phyloP scores from a whole-genome alignment of 208 protist species.

The Trypanosoma congolense region DNA sequence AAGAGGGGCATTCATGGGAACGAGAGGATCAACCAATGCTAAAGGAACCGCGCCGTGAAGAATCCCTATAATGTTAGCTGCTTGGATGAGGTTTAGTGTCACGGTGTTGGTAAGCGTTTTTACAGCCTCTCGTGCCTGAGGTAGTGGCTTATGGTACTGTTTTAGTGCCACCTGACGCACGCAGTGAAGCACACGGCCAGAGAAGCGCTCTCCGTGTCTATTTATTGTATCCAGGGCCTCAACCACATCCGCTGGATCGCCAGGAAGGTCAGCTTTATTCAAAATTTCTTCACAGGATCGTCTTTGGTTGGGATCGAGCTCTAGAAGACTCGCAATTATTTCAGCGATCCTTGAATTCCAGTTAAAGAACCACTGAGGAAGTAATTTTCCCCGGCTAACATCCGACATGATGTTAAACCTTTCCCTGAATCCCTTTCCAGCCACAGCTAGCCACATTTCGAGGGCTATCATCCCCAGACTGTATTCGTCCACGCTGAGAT shows the following conservation, averaged over 20 bases:
- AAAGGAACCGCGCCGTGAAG: conserved; percentile 51
- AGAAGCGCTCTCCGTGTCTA: conserved; percentile 56
- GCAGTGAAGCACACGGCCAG: conserved; percentile 49
- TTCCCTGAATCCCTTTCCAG: conserved; percentile 72
- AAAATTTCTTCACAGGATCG: conserved; percentile 65
- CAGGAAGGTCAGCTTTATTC: conserved; percentile 60
- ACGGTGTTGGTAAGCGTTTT: conserved; percentile 25
- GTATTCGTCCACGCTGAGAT: conserved; percentile 85
- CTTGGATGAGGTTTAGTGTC: conserved; percentile 41
- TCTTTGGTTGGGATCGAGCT: conserved; percentile 41
- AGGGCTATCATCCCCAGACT: conserved; percentile 84
- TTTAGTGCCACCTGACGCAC: conserved; percentile 32
- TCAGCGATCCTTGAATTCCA: conserved; percentile 53
- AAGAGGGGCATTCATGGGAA: conserved; percentile 49
- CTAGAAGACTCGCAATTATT: conserved; percentile 53
- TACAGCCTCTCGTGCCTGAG: conserved; percentile 24
- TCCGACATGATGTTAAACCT: conserved; percentile 75
- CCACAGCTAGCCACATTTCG: conserved; percentile 84
- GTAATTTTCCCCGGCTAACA: conserved; percentile 48
- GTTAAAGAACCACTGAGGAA: conserved; percentile 65
- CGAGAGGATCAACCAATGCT: conserved; percentile 29
- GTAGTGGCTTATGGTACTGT: conserved; percentile 39
- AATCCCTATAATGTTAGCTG: conserved; percentile 46
- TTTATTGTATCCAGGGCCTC: conserved; percentile 68
- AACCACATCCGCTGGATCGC: conserved; percentile 64